Evolutionary conservation across 1,284 basidiomycete genomes (phyloP).

Genomic region (Earliella scabrosa): DNA sequence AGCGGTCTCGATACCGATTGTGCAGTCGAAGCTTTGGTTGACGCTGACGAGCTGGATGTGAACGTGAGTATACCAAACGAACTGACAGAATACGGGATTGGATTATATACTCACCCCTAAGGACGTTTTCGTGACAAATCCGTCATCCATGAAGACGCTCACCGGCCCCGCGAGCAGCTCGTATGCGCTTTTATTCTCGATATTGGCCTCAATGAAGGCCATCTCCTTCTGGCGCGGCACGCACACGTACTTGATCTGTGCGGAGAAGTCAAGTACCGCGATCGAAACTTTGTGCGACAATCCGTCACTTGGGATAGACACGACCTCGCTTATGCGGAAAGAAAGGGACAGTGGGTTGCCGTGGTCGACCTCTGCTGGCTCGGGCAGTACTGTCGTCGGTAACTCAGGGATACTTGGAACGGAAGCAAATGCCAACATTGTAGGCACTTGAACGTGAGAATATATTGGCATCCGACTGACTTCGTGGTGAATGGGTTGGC

Average conservation of each 20-base stretch:
- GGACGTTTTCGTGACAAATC: constrained; percentile 50
- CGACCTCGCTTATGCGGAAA: constrained; percentile 49
- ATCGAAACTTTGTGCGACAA: constrained; percentile 56
- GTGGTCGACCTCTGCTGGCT: constrained; percentile 27
- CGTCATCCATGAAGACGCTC: constrained; percentile 53
- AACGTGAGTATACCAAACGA: constrained; percentile 49
- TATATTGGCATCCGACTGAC: too few relatives aligned
- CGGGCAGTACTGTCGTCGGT: too few relatives aligned
- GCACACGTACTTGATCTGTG: constrained; percentile 50
- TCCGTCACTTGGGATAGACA: constrained; percentile 56
- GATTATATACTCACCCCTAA: constrained; percentile 41
- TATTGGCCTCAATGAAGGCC: constrained; percentile 47
- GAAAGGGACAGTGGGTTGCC: constrained; percentile 47
- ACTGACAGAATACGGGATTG: too few relatives aligned
- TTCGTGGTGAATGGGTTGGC: too few relatives aligned
- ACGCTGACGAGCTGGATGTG: constrained; percentile 20
- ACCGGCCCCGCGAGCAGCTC: constrained; percentile 53
- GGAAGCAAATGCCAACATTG: too few relatives aligned
- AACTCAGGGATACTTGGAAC: too few relatives aligned
- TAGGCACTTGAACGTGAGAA: too few relatives aligned
- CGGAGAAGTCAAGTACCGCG: constrained; percentile 50
- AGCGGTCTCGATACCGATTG: constrained; percentile 52
- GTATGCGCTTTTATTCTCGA: constrained; percentile 57
- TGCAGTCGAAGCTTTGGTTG: constrained; percentile 54
- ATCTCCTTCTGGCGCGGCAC: constrained; percentile 50